Evolutionary conservation across 2,329 filamentous ascomycete genomes (phyloP).

Genomic region (Venturiaceae sp.): DNA sequence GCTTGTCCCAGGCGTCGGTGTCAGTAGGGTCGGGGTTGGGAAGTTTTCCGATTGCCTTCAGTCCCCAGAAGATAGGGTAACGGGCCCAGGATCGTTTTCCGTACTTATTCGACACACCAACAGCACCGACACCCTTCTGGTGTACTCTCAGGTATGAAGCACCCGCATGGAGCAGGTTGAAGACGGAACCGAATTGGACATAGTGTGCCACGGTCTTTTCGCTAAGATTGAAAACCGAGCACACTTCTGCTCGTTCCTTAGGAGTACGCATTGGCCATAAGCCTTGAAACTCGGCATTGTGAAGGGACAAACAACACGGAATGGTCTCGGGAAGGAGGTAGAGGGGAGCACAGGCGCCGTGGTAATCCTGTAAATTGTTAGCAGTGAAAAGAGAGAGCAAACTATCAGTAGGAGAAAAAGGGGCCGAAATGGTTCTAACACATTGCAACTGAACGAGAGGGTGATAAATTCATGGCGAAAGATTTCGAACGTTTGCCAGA

Average conservation of each 20-base stretch:
- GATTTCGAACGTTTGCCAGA: too few relatives aligned
- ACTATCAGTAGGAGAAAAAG: too few relatives aligned
- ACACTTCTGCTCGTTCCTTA: conserved; percentile 53
- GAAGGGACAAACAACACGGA: conserved; percentile 53
- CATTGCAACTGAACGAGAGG: too few relatives aligned
- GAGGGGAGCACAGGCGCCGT: conserved; percentile 52
- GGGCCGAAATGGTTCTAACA: conserved; percentile 53
- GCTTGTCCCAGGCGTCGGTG: conserved; percentile 50
- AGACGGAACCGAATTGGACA: conserved; percentile 59
- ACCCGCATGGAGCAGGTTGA: conserved; percentile 59
- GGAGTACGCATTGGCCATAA: conserved; percentile 57
- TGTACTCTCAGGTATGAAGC: conserved; percentile 56
- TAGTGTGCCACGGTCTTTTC: conserved; percentile 48
- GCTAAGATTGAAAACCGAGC: conserved; percentile 53
- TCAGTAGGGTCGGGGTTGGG: conserved; percentile 59
- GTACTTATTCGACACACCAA: conserved; percentile 60
- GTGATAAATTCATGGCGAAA: too few relatives aligned
- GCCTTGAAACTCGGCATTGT: conserved; percentile 62
- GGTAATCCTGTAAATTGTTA: conserved; percentile 30
- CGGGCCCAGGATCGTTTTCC: conserved; percentile 56
- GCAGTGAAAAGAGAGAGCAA: conserved; percentile 40
- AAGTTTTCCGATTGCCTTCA: conserved; percentile 51
- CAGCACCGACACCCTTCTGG: conserved; percentile 58
- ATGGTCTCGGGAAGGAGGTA: conserved; percentile 55
- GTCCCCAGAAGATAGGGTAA: conserved; percentile 61